phyloP scores from a whole-genome alignment of 345 rosid species.

The Eucalyptus dawsonii region DNA sequence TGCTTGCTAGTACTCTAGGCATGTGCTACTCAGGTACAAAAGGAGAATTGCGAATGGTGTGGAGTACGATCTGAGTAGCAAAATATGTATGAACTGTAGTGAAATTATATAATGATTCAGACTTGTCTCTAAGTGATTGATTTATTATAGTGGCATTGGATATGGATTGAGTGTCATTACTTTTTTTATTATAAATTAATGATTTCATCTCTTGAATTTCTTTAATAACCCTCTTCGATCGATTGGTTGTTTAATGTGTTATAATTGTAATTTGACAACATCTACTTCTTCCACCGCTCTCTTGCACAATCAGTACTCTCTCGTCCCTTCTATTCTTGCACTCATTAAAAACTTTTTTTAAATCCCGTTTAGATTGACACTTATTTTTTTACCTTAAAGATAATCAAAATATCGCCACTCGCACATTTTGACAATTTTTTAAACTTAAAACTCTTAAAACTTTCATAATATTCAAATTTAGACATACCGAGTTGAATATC shows the following conservation, averaged over 20 bases:
- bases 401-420: neutral
- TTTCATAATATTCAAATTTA: neutral
- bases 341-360: neutral
- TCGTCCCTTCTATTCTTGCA: neutral
- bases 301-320: neutral
- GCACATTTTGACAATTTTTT: neutral
- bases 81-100: neutral
- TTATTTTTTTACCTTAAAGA: neutral
- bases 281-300: neutral
- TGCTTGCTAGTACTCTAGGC: neutral
- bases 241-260: neutral
- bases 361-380: neutral
- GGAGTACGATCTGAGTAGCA: neutral
- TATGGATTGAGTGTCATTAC: neutral
- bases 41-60: neutral
- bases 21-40: neutral
- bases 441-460: neutral
- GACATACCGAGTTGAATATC: neutral
- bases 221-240: neutral
- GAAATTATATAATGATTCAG: neutral
- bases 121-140: fast-evolving
- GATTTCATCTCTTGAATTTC: neutral
- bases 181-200: neutral
- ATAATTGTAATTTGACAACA: neutral
- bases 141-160: neutral